phyloP scores from a whole-genome alignment of 192 early-diverging fungal genomes.

The Linnemannia exigua region DNA sequence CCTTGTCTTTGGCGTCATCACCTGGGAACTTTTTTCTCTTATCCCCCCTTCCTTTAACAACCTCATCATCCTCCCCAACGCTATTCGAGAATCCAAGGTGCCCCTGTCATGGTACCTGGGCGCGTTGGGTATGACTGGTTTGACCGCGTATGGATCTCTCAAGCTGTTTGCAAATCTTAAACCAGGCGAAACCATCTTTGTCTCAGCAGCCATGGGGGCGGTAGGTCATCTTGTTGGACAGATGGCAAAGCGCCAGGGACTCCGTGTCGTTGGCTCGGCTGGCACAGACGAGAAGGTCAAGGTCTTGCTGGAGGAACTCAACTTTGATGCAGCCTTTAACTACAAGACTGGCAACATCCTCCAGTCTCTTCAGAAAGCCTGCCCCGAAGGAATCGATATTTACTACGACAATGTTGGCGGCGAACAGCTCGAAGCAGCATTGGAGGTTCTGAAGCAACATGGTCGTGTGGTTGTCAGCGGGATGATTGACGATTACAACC shows the following conservation, averaged over 20 bases:
- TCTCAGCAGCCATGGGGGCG: constrained; percentile 87
- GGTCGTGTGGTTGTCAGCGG: constrained; percentile 78
- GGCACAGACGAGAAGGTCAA: constrained; percentile 87
- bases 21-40: constrained; percentile 69
- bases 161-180: constrained; percentile 77
- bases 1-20: constrained; percentile 64
- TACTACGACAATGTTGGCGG: constrained; percentile 94
- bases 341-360: constrained; percentile 86
- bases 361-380: constrained; percentile 63
- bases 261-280: constrained; percentile 84
- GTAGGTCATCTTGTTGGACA: constrained; percentile 84
- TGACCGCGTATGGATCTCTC: constrained; percentile 58
- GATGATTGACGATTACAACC: constrained; percentile 84
- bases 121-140: constrained; percentile 82
- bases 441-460: constrained; percentile 72
- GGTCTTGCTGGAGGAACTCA: constrained; percentile 72
- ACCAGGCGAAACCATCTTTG: constrained; percentile 85
- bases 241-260: constrained; percentile 80
- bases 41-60: constrained; percentile 50
- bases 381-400: constrained; percentile 84
- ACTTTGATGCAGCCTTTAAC: constrained; percentile 90
- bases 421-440: constrained; percentile 79
- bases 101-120: constrained; percentile 74
- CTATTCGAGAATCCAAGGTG: constrained; percentile 56
- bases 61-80: constrained; percentile 47